Conservation (phyloP, 768 basidiomycete genomes). For the Cystobasidium tubakii region DNA sequence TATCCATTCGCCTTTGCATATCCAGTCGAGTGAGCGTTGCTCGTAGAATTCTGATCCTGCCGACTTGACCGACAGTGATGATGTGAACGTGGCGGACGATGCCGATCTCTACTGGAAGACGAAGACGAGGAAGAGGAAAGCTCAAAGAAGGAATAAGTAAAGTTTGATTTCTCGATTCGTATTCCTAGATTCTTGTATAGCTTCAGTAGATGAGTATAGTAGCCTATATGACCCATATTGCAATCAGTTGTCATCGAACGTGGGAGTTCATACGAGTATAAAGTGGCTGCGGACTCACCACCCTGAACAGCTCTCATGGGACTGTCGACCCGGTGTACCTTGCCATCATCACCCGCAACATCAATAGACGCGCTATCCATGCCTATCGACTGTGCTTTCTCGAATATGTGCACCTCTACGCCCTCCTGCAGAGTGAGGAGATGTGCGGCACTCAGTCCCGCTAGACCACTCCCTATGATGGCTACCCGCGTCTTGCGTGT, state of each 20-base stretch:
- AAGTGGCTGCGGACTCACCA: slow-evolving; percentile 56
- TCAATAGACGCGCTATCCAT: slow-evolving; percentile 25
- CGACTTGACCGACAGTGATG: neutral
- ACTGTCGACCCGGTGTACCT: slow-evolving; percentile 57
- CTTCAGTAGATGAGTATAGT: slow-evolving; percentile 65
- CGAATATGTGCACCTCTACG: slow-evolving; percentile 28
- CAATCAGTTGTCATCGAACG: slow-evolving; percentile 6
- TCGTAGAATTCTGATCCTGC: neutral
- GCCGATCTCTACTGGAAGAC: neutral
- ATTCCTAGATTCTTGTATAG: slow-evolving; percentile 63
- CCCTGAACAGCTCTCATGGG: slow-evolving; percentile 79
- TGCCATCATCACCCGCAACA: slow-evolving; percentile 24
- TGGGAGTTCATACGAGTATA: too few relatives aligned
- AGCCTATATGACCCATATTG: slow-evolving; percentile 56
- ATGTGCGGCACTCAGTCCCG: slow-evolving; percentile 31
- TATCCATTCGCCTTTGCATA: neutral
- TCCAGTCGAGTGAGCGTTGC: slow-evolving; percentile 27
- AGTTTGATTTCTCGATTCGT: slow-evolving; percentile 57
- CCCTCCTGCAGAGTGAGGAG: slow-evolving; percentile 15
- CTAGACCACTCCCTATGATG: slow-evolving; percentile 28
- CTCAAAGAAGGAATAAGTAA: slow-evolving; percentile 62
- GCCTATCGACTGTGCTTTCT: slow-evolving; percentile 19
- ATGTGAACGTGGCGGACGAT: neutral
- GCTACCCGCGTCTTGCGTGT: slow-evolving; percentile 1
- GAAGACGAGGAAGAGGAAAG: slow-evolving; percentile 40